Evolutionary conservation across 495 filamentous ascomycete species (phyloP), one percentile per base, ranked within the genome.

Genomic region (Elasticomyces elasticus): DNA sequence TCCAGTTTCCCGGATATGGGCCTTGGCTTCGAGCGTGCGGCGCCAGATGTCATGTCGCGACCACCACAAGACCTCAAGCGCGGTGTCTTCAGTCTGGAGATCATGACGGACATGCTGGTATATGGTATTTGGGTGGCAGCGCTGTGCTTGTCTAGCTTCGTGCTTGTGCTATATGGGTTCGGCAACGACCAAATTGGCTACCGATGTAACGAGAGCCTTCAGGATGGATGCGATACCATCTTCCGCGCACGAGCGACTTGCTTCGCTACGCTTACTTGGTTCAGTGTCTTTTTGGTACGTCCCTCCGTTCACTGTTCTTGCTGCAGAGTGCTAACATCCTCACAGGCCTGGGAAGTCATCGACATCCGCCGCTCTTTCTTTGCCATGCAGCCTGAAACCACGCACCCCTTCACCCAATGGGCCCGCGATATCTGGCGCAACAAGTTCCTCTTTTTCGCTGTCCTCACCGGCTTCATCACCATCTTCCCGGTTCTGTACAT

Each of bases 231-330:
- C 67, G 69, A 70, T 0, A 69, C 75, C 11, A 84, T 87, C 1
- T 89, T 86, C 69, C 83, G 84, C 24, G 87, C 86, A 15, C 77
- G 87, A 13, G 83, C 85, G 0, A 83, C 87, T 27, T 81, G 82
- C 7, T 94, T 89, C 59, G 84, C 80, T 15, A 83, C 82, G 42
- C 74, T 89, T 17, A 88, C 85, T 0, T 89, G 82, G 73, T 70
- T 86, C 40, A 35, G 47, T 35, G 22, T 33, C 30, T 33, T 33
- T 15, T 33, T 33, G 30, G 30, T 33, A 33, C 30, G 30, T 33
- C 15, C 7, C 30, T 15, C 7, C 7, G 15, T 15, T 33, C 30
- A 33, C 30, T 33, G 15, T 15, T 33, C 30, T 33, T 33, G 15
- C 30, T n/a, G n/a, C n/a, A 15, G 15, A 33, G 30, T 20, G 22